Base-by-base conservation (phyloP, 495 filamentous ascomycete genomes). In the Annulohypoxylon stygium region DNA sequence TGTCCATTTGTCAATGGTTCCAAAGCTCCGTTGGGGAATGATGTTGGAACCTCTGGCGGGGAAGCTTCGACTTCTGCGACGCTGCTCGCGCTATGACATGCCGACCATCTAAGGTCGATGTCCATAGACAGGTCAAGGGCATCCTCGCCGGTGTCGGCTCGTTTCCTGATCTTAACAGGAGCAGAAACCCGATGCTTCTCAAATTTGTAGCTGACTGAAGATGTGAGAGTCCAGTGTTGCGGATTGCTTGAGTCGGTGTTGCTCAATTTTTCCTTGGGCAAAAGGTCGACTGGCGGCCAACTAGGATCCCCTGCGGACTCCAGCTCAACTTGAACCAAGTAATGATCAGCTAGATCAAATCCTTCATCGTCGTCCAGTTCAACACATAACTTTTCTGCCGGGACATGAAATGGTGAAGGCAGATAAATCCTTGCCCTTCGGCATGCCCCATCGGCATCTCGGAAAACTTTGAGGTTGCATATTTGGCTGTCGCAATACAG, bases 261-360 rank as follows among this genome's bases (percentile, higher is more conserved):
- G 45, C 72, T 65, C 26, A 64, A 69, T 47, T 77, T 72, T 41
- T 74, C 67, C n/a, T 76, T 75, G 34, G 83, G 73, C 1, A 84
- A 50, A 14, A 79, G 73, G 23, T 82, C 80, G 39, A 79, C 47
- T 0, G 85, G 84, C n/a, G 86, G 86, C 86, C 86, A 88, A 55
- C 79, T 76, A 39, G 75, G 70, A 55, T 80, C 82, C 34, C 82
- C 81, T 2, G 82, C 79, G 6, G 84, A 83, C 60, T 86, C 83
- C 5, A 88, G 66, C 69, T 84, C 81, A 39, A 86, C 71, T n/a
- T 79, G 76, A 23, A 87, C 66, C 30, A 77, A 75, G 73, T 88
- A 88, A 16, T 68, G 58, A 34, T 85, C 82, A 26, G 80, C 84
- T 63, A 88, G 72, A 20, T 78, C 81, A 73, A 81, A 83, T 11